Conservation (phyloP, 305 asterid genomes). For the Coffea humblotiana region DNA sequence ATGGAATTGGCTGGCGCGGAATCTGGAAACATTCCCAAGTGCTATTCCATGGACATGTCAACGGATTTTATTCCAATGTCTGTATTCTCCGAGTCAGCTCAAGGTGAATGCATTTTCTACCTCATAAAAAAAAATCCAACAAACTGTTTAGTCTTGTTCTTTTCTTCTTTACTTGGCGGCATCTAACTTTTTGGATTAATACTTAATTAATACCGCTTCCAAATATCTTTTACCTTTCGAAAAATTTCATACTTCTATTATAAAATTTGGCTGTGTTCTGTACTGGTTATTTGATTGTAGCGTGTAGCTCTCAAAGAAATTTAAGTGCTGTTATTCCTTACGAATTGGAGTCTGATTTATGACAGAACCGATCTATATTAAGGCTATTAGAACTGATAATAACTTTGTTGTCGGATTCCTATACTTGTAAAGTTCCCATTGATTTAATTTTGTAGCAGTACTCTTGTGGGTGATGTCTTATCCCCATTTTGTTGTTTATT, state of each 20-base stretch:
- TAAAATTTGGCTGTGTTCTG: background rate
- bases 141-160: background rate
- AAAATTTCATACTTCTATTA: background rate
- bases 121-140: background rate
- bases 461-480: background rate
- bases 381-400: background rate
- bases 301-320: background rate
- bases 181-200: background rate
- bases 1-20: constrained; percentile 74
- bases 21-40: constrained; percentile 54
- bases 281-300: background rate
- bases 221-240: background rate
- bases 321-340: background rate
- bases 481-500: background rate
- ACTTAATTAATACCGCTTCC: background rate
- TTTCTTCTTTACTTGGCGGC: background rate
- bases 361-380: background rate
- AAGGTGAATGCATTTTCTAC: constrained; percentile 42
- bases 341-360: background rate
- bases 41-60: constrained; percentile 87
- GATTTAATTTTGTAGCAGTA: background rate
- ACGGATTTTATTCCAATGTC: constrained; percentile 83
- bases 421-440: background rate
- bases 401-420: background rate
- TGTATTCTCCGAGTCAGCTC: constrained; percentile 71